These are phyloP conservation scores for Ophiostoma angusticollis DNA, from an alignment of 2,329 filamentous ascomycete genomes.

Conservation along the genomic window DNA sequence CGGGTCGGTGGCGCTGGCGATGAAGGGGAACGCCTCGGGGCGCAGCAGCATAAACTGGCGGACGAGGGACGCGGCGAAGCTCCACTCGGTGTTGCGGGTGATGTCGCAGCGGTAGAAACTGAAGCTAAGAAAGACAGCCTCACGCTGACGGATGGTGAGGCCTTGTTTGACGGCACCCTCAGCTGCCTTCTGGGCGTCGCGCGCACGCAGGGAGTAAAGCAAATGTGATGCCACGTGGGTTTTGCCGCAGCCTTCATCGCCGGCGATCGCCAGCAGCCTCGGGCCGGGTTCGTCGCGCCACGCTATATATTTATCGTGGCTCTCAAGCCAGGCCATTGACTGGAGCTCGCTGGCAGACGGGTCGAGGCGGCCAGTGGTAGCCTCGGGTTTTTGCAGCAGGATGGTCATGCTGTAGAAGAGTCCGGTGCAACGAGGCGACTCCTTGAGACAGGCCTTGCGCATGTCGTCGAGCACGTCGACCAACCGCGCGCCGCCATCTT, in stretches of 20 bases:
- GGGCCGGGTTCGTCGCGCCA: not conserved
- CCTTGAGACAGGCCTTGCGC: too few species aligned
- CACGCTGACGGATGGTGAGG: too few species aligned
- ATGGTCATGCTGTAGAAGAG: too few species aligned
- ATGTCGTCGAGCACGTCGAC: not conserved
- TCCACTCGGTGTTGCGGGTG: slow-evolving; percentile 2
- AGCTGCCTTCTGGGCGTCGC: not conserved
- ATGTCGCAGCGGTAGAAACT: slow-evolving; percentile 2
- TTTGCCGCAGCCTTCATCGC: slow-evolving; percentile 2
- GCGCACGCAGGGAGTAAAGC: not conserved
- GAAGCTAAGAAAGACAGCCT: slow-evolving; percentile 5
- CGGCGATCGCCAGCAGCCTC: not conserved
- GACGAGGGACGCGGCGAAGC: slow-evolving; percentile 2
- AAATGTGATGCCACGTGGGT: not conserved
- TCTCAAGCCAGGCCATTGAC: slow-evolving; percentile 1
- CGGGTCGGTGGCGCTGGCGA: not conserved
- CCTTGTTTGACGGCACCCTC: too few species aligned
- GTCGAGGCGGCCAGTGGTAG: not conserved
- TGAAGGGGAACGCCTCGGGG: not conserved
- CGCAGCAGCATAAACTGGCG: slow-evolving; percentile 3
- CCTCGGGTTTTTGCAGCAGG: not conserved
- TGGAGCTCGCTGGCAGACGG: not conserved
- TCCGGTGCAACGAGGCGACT: not conserved
- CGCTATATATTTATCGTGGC: not conserved
- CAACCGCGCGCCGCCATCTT: not conserved